Percentiles rank a stretch among this genome's conserved stretches.
Conservation (phyloP, 495 filamentous ascomycete genomes). For the Pseudoneurospora amorphoporcata region DNA sequence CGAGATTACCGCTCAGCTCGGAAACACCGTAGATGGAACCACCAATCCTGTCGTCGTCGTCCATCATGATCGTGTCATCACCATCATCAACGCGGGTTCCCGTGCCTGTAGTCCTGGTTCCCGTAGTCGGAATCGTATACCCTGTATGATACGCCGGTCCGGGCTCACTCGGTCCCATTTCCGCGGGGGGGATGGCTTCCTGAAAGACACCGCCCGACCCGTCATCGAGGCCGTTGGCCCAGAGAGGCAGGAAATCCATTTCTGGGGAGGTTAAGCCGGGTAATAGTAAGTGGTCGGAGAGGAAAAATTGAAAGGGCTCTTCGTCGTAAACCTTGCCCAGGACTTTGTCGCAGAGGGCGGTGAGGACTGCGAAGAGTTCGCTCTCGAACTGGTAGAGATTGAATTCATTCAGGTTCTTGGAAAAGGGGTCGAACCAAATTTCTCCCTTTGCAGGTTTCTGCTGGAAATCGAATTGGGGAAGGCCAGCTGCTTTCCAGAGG, state of each 20-base stretch:
- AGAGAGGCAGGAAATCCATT: conserved; percentile 34
- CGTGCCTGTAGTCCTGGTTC: background rate
- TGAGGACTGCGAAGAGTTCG: background rate
- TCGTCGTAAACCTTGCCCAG: background rate
- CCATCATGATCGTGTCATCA: background rate
- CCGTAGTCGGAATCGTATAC: conserved; percentile 16
- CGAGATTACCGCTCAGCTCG: conserved; percentile 11
- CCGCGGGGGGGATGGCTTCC: conserved; percentile 23
- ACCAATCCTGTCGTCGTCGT: background rate
- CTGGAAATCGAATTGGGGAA: background rate
- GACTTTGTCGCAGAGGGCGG: background rate
- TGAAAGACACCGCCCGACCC: conserved; percentile 37
- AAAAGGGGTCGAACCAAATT: no score
- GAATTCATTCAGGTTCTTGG: background rate
- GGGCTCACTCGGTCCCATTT: conserved; percentile 32
- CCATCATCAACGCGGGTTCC: background rate
- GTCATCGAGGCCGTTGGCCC: conserved; percentile 38
- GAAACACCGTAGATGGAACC: conserved; percentile 9
- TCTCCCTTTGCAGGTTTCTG: background rate
- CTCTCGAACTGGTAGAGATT: background rate
- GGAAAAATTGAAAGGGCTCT: conserved; percentile 11
- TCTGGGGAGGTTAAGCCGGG: conserved; percentile 27
- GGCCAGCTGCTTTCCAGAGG: background rate
- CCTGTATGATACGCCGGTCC: conserved; percentile 37
- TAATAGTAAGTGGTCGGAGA: conserved; percentile 21